Evolutionary conservation across 2,329 filamentous ascomycete genomes (phyloP).

Genomic region (Aureobasidium vineae): DNA sequence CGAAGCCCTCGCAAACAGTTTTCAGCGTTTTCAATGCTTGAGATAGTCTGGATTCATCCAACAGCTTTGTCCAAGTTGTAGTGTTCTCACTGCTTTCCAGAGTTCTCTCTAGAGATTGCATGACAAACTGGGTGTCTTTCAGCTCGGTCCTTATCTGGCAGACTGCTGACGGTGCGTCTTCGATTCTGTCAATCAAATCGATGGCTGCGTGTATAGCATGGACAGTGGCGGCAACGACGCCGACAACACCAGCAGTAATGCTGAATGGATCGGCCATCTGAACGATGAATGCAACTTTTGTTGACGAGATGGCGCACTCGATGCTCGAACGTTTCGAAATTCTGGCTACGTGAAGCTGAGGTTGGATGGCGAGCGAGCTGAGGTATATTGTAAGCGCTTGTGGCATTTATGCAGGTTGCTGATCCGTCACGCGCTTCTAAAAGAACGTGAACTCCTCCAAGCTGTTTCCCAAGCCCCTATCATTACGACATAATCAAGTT

Average conservation of each 20-base stretch:
- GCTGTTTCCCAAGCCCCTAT: no score
- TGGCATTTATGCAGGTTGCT: not conserved
- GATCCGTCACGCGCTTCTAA: no score
- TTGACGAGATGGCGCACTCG: no score
- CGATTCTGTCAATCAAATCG: not conserved
- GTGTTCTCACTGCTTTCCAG: not conserved
- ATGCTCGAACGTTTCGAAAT: no score
- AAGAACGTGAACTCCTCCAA: no score
- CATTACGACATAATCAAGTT: no score
- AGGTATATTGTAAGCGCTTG: no score
- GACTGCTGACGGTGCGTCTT: not conserved
- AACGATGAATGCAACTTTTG: no score
- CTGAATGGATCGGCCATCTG: not conserved
- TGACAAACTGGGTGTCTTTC: not conserved
- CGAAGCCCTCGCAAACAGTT: not conserved
- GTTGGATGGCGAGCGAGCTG: no score
- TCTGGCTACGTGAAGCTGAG: no score
- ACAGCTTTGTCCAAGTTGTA: not conserved
- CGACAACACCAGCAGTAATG: not conserved
- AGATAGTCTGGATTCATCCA: not conserved
- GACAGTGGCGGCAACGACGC: not conserved
- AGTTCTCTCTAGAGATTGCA: not conserved
- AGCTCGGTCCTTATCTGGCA: not conserved
- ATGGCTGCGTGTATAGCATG: not conserved
- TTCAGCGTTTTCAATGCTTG: not conserved